phyloP scores from a whole-genome alignment of 2,329 filamentous ascomycete genomes.

The Monosporascus sp. region DNA sequence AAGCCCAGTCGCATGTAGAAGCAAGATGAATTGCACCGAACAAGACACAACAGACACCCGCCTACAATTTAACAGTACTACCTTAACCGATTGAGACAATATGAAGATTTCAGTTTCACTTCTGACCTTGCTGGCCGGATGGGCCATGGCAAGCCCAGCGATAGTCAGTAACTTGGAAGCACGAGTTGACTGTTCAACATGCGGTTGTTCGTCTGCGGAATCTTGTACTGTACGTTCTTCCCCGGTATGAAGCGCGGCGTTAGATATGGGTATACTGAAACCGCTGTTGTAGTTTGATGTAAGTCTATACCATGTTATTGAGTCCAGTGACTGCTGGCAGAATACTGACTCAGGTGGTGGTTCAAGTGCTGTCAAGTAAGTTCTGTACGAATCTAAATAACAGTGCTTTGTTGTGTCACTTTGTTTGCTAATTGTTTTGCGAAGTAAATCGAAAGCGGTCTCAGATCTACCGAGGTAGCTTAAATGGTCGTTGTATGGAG shows the following conservation, averaged over 20 bases:
- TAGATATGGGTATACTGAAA: background rate
- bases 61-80: background rate
- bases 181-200: conserved; percentile 6
- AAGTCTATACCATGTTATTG: background rate
- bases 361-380: conserved; percentile 3
- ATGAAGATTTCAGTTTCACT: conserved; percentile 9
- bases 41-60: background rate
- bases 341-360: conserved; percentile 1
- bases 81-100: conserved; percentile 1
- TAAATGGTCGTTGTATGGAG: conserved; percentile 4
- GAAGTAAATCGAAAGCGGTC: background rate
- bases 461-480: background rate
- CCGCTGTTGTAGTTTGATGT: background rate
- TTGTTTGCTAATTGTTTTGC: background rate
- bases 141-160: conserved; percentile 6
- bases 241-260: background rate
- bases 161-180: conserved; percentile 3
- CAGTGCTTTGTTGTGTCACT: background rate
- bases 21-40: background rate
- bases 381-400: background rate
- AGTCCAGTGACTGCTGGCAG: background rate
- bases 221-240: conserved; percentile 6
- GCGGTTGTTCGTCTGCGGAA: conserved; percentile 9
- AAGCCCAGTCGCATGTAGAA: background rate
- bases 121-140: conserved; percentile 6